Evolutionary conservation across 2,329 filamentous ascomycete genomes (phyloP).

Genomic region (Penicillium aurantiogriseum): DNA sequence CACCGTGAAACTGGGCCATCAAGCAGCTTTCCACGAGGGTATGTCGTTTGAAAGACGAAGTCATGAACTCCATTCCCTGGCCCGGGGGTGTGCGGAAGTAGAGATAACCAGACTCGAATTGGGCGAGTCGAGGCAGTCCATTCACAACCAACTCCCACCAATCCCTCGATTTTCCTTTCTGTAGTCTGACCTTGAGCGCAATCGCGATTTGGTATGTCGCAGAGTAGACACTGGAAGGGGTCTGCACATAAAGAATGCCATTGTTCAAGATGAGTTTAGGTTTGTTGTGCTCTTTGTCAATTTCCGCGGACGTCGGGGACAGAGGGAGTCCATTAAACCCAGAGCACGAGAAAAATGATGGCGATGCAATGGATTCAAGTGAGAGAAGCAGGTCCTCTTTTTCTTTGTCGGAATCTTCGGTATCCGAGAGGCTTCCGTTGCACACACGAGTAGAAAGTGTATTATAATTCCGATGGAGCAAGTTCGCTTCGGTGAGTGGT

Average conservation of each 20-base stretch:
- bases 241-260: constrained; percentile 21
- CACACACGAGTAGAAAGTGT: constrained; percentile 14
- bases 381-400: not conserved
- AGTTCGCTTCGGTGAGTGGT: not conserved
- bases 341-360: not conserved
- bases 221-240: constrained; percentile 9
- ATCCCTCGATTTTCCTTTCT: constrained; percentile 18
- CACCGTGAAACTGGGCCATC: constrained; percentile 29
- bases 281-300: not conserved
- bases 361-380: not conserved
- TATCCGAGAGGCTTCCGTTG: constrained; percentile 13
- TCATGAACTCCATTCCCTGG: constrained; percentile 32
- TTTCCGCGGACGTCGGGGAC: not conserved
- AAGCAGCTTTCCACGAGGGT: constrained; percentile 31
- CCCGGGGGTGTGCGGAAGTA: constrained; percentile 29
- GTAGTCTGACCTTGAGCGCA: constrained; percentile 14
- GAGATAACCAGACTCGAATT: constrained; percentile 28
- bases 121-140: constrained; percentile 29
- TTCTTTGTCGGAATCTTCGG: not conserved
- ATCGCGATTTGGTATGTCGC: constrained; percentile 26
- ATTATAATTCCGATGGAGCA: constrained; percentile 1
- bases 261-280: constrained; percentile 17
- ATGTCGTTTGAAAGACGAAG: constrained; percentile 26
- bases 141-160: constrained; percentile 31
- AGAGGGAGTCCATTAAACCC: not conserved